A percentile compares a stretch with the other conserved stretches of the same genome.
These are phyloP conservation scores for Acarospora socialis DNA, from an alignment of 2,329 filamentous ascomycete genomes.

Conservation along the genomic window DNA sequence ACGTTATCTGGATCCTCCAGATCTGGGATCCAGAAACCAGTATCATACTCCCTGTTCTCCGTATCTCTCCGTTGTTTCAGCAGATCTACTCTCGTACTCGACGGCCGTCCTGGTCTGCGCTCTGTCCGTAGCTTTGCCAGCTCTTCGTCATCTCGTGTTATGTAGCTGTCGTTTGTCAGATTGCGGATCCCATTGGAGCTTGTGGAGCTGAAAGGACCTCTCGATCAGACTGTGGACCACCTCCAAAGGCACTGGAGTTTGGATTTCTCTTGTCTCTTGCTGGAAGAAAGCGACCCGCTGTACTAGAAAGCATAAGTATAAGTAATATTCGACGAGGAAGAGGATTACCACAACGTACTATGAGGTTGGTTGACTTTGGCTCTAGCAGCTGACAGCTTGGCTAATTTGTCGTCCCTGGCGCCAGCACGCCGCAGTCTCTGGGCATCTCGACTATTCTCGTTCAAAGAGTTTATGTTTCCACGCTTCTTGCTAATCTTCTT, in stretches of 20 bases:
- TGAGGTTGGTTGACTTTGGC: slow-evolving; percentile 62
- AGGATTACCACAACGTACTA: slow-evolving; percentile 36
- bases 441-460: slow-evolving; percentile 80
- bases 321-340: slow-evolving; percentile 4
- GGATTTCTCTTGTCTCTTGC: slow-evolving; percentile 42
- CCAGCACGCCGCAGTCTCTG: slow-evolving; percentile 65
- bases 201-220: slow-evolving; percentile 21
- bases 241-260: slow-evolving; percentile 38
- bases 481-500: slow-evolving; percentile 88
- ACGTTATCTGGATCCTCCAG: slow-evolving; percentile 53
- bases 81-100: slow-evolving; percentile 61
- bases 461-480: slow-evolving; percentile 57
- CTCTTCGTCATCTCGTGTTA: slow-evolving; percentile 58
- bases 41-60: slow-evolving; percentile 66
- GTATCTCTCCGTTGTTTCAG: slow-evolving; percentile 55
- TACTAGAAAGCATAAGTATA: slow-evolving; percentile 32
- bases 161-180: slow-evolving; percentile 38
- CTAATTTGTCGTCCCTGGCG: slow-evolving; percentile 68
- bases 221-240: slow-evolving; percentile 39
- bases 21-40: slow-evolving; percentile 72
- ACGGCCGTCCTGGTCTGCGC: slow-evolving; percentile 64
- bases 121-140: slow-evolving; percentile 50
- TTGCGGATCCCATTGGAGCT: slow-evolving; percentile 17
- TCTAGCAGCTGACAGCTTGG: slow-evolving; percentile 53
- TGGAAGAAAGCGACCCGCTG: slow-evolving; percentile 60